Conservation (phyloP, 192 early-diverging fungal genomes). For the Obelidium mucronatum region DNA sequence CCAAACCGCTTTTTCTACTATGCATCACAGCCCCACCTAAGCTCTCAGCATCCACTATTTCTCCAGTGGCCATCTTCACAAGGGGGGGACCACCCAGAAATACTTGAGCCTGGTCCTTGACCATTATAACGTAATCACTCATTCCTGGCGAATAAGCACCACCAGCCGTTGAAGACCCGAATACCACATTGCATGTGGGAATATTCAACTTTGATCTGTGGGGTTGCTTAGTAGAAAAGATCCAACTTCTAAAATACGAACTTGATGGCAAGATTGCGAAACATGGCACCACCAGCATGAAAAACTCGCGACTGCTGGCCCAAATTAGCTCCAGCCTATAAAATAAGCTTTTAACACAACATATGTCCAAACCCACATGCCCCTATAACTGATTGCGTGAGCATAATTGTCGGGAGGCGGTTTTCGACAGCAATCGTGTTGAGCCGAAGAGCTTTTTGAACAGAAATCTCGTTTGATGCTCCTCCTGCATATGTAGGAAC, state of each 20-base stretch:
- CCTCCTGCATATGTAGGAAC: constrained; percentile 70
- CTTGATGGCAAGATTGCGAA: constrained; percentile 64
- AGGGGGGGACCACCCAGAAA: constrained; percentile 74
- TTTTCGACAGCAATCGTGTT: constrained; percentile 66
- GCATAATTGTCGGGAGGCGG: constrained; percentile 60
- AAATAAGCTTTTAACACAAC: too few relatives aligned
- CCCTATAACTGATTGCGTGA: too few relatives aligned
- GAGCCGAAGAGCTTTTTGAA: constrained; percentile 60
- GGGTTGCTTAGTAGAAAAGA: background rate
- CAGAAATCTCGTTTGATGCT: constrained; percentile 65
- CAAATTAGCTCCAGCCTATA: constrained; percentile 72
- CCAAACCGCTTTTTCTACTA: constrained; percentile 66
- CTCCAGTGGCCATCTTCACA: constrained; percentile 75
- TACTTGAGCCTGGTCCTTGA: constrained; percentile 72
- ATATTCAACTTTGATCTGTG: constrained; percentile 65
- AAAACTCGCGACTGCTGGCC: constrained; percentile 72
- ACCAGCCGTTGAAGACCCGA: constrained; percentile 73
- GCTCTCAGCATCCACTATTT: constrained; percentile 68
- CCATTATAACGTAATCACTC: constrained; percentile 73
- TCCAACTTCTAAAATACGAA: constrained; percentile 34
- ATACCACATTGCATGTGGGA: constrained; percentile 69
- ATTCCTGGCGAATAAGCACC: constrained; percentile 71
- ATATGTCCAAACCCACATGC: too few relatives aligned
- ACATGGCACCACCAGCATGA: constrained; percentile 68
- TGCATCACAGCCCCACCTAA: constrained; percentile 78